These are phyloP conservation scores for Pleurotus platypus DNA, from an alignment of 768 basidiomycete species.

Conservation along the genomic window DNA sequence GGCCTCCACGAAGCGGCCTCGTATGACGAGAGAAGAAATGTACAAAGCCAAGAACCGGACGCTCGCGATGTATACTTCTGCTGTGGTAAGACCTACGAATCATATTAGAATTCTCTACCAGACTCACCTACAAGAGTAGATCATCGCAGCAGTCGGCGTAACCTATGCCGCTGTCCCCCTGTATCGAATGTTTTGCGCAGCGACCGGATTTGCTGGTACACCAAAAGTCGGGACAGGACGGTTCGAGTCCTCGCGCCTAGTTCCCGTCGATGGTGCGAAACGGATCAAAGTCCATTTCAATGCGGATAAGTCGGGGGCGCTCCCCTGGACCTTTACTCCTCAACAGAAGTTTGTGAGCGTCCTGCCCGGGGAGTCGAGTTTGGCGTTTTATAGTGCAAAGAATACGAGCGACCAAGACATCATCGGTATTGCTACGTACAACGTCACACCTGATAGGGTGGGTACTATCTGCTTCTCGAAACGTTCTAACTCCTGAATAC, in stretches of 20 bases:
- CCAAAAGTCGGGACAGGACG: slow-evolving; percentile 86
- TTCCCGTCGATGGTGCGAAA: slow-evolving; percentile 62
- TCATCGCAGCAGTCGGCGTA: slow-evolving; percentile 73
- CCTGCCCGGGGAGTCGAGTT: slow-evolving; percentile 90
- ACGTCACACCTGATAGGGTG: slow-evolving; percentile 97
- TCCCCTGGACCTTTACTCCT: slow-evolving; percentile 93
- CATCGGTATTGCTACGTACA: slow-evolving; percentile 98
- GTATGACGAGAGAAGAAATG: slow-evolving; percentile 30
- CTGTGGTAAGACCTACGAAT: slow-evolving; percentile 53
- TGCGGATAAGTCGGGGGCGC: slow-evolving; percentile 81
- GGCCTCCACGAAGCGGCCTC: background rate
- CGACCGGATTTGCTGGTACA: slow-evolving; percentile 95
- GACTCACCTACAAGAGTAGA: slow-evolving; percentile 35
- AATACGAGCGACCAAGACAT: slow-evolving; percentile 6
- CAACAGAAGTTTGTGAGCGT: slow-evolving; percentile 89
- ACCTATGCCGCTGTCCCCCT: slow-evolving; percentile 98
- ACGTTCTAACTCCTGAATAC: background rate
- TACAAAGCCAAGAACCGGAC: slow-evolving; percentile 63
- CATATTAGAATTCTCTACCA: background rate
- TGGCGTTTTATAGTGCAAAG: slow-evolving; percentile 55
- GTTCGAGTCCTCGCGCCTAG: slow-evolving; percentile 82
- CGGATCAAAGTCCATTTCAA: slow-evolving; percentile 96
- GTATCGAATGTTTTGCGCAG: slow-evolving; percentile 97
- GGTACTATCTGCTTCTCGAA: slow-evolving; percentile 21
- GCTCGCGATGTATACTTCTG: slow-evolving; percentile 80